Conservation (phyloP, 2,329 filamentous ascomycete genomes). For the Beauveria pseudobassiana region DNA sequence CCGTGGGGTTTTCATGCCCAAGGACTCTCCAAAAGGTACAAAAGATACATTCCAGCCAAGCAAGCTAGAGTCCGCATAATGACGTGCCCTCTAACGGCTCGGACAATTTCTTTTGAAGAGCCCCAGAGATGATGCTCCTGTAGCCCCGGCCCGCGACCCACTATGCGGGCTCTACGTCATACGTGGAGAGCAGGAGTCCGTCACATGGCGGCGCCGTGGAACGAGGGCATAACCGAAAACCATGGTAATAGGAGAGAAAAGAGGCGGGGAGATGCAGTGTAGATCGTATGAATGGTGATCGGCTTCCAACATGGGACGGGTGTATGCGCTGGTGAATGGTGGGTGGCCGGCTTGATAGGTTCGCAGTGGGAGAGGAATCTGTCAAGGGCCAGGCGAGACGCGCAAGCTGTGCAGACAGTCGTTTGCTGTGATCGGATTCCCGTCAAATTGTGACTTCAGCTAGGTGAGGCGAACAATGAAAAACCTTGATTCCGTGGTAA, state of each 20-base stretch:
- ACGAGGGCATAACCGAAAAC: too few species aligned
- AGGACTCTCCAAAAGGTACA: not conserved
- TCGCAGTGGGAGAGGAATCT: too few species aligned
- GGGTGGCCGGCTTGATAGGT: too few species aligned
- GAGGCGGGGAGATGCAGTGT: not conserved
- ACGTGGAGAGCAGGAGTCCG: not conserved
- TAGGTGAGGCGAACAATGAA: too few species aligned
- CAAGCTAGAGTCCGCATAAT: not conserved
- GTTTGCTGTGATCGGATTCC: too few species aligned
- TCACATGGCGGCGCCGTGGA: not conserved
- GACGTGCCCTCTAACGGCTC: not conserved
- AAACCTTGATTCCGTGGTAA: too few species aligned
- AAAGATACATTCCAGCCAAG: slow-evolving; percentile 1
- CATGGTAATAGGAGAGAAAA: not conserved
- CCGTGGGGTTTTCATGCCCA: not conserved
- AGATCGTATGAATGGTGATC: not conserved
- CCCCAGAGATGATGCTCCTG: not conserved
- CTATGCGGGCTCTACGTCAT: not conserved
- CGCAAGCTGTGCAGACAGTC: too few species aligned
- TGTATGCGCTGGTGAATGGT: too few species aligned
- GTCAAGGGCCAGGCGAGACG: too few species aligned
- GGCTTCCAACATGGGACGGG: not conserved
- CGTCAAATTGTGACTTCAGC: too few species aligned
- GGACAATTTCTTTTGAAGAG: not conserved
- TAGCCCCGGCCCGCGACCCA: not conserved